These are phyloP conservation scores for Candida caryicola DNA, from an alignment of 805 yeast species.

Conservation along the genomic window DNA sequence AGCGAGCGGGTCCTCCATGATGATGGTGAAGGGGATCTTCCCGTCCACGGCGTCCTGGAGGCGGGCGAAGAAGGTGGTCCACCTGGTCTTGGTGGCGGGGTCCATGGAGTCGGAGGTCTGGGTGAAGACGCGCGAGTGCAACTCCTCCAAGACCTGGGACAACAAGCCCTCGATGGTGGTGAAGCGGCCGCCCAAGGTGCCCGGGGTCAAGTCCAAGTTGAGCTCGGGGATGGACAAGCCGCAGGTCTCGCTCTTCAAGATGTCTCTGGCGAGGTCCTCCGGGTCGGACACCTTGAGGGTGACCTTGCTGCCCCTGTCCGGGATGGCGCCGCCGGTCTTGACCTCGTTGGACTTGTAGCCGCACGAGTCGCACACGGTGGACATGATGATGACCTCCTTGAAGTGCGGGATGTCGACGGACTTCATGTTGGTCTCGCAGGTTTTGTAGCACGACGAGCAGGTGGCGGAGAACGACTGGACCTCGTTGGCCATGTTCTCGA, in stretches of 20 bases:
- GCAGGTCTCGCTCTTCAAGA: slow-evolving; percentile 92
- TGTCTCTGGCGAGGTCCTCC: slow-evolving; percentile 91
- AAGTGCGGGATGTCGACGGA: slow-evolving; percentile 95
- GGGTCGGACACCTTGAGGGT: slow-evolving; percentile 77
- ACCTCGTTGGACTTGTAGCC: slow-evolving; percentile 97
- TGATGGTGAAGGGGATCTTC: slow-evolving; percentile 73
- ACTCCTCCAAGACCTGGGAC: slow-evolving; percentile 84
- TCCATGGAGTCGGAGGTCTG: slow-evolving; percentile 93
- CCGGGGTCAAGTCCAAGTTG: slow-evolving; percentile 85
- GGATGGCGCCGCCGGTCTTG: slow-evolving; percentile 96
- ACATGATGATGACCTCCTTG: slow-evolving; percentile 95
- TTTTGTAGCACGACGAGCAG: slow-evolving; percentile 83
- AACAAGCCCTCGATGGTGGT: slow-evolving; percentile 94
- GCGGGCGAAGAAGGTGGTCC: slow-evolving; percentile 75
- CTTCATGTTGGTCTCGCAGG: slow-evolving; percentile 94
- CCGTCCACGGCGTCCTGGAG: slow-evolving; percentile 81
- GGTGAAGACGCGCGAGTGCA: slow-evolving; percentile 77
- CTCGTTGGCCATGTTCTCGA: slow-evolving; percentile 83
- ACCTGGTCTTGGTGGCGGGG: slow-evolving; percentile 66
- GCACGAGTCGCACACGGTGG: slow-evolving; percentile 87
- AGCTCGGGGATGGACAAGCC: slow-evolving; percentile 83
- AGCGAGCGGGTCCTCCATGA: slow-evolving; percentile 93
- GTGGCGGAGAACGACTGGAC: slow-evolving; percentile 91
- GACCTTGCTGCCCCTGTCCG: slow-evolving; percentile 75
- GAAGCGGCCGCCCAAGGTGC: slow-evolving; percentile 97